Base-by-base conservation (phyloP, 306 rosid species). In the Trifolium dubium region DNA sequence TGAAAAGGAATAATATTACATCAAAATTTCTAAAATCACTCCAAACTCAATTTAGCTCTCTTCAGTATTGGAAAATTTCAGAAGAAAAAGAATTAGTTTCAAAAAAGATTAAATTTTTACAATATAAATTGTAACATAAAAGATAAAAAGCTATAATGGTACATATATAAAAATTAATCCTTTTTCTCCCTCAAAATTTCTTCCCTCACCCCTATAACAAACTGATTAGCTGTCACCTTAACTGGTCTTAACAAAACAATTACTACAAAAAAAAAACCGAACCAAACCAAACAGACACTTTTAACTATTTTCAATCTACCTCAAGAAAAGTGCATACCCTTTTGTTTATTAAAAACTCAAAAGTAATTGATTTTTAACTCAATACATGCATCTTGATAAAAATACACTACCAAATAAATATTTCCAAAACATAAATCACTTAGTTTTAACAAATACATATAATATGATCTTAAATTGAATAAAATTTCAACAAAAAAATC, bases 1-100 rank as follows among this genome's bases (percentile, higher is more conserved):
- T 54, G 65, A 49, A 79, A 72, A 67, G 44, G 31, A 67, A 49
- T 8, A 61, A 32, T n/a, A 51, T 68, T 43, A 51, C 1, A 10
- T 53, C 4, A 6, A 28, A 69, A 50, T 49, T 59, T 67, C 14
- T 53, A 30, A 58, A 32, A 32, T 32, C 35, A 4, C 35, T 32
- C 37, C 37, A 34, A 35, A 35, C 1, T 35, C 39, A 35, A 35
- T 35, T 34, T 5, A 34, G 35, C 37, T 5, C 37, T 7, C 37
- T 5, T 34, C 8, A 5, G 37, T 34, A 34, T 5, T 34, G 6
- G 7, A 7, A 34, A 34, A 1, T 4, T 34, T 35, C 39, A 1
- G 39, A 35, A 35, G 39, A 8, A 6, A 35, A 35, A 35, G 8
- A 35, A 35, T 35, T 1, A 35, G 39, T 35, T 6, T 5, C 8